phyloP scores from a whole-genome alignment of 495 filamentous ascomycete species.

The Aspergillus kassunensis region DNA sequence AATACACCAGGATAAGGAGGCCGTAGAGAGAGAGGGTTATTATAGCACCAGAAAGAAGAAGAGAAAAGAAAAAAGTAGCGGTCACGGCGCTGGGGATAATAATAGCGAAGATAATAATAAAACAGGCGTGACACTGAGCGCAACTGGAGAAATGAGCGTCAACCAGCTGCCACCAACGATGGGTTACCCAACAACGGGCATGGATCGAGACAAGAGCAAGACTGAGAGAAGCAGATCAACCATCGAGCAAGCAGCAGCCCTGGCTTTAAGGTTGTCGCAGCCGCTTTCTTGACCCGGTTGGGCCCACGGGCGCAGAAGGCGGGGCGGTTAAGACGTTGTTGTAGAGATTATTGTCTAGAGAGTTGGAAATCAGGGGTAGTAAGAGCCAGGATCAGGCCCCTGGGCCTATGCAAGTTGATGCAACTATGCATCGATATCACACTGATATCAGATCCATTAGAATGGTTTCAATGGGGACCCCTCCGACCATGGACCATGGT shows the following conservation, averaged over 20 bases:
- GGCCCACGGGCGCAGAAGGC: slow-evolving; percentile 25
- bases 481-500: slow-evolving; percentile 13
- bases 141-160: slow-evolving; percentile 7
- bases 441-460: too few relatives aligned
- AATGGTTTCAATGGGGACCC: too few relatives aligned
- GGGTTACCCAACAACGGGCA: neutral
- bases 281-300: slow-evolving; percentile 27
- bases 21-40: neutral
- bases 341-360: neutral
- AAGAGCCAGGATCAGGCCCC: neutral
- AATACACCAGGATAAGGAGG: neutral
- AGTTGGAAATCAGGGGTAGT: slow-evolving; percentile 9
- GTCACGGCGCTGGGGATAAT: slow-evolving; percentile 13
- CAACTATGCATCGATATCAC: neutral
- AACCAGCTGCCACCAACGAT: neutral
- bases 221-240: neutral
- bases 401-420: neutral
- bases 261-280: slow-evolving; percentile 29
- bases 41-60: slow-evolving; percentile 1
- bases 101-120: neutral
- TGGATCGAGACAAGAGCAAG: slow-evolving; percentile 9
- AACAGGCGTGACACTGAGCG: too few relatives aligned
- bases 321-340: slow-evolving; percentile 15
- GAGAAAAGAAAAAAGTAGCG: slow-evolving; percentile 17
- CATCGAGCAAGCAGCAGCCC: neutral